Evolutionary conservation across 768 basidiomycete genomes (phyloP).

Genomic region (Phanerochaete carnosa): DNA sequence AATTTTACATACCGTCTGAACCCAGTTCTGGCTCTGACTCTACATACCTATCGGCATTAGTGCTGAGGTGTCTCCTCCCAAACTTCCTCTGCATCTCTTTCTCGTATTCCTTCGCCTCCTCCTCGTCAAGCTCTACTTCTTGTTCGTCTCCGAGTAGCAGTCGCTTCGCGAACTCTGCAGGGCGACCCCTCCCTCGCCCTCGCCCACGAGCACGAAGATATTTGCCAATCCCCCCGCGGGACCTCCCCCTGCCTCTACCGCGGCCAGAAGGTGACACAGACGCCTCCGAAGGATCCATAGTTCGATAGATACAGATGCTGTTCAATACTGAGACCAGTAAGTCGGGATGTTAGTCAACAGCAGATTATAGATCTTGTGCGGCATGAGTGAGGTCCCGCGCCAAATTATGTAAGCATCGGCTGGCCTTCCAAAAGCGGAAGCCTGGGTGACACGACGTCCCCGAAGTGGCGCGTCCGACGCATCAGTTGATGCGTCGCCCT

Average conservation of each 20-base stretch:
- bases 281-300: neutral
- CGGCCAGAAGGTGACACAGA: slow-evolving; percentile 22
- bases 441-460: too few species aligned
- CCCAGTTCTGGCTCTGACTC: slow-evolving; percentile 69
- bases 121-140: slow-evolving; percentile 36
- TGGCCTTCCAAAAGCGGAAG: neutral
- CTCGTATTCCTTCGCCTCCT: slow-evolving; percentile 46
- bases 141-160: slow-evolving; percentile 60
- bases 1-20: slow-evolving; percentile 54
- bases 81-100: slow-evolving; percentile 50
- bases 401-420: too few species aligned
- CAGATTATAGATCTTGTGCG: too few species aligned
- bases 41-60: slow-evolving; percentile 72
- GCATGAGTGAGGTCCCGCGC: too few species aligned
- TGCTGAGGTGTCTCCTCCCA: slow-evolving; percentile 53
- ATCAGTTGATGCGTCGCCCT: neutral
- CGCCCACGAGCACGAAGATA: slow-evolving; percentile 70
- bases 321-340: too few species aligned
- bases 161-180: slow-evolving; percentile 62
- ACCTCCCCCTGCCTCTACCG: slow-evolving; percentile 49
- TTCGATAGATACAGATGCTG: too few species aligned
- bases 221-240: slow-evolving; percentile 70
- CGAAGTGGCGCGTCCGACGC: too few species aligned
- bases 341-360: too few species aligned
- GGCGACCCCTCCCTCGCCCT: slow-evolving; percentile 55